Evolutionary conservation across 345 rosid genomes (phyloP).

Genomic region (Gossypium australe): DNA sequence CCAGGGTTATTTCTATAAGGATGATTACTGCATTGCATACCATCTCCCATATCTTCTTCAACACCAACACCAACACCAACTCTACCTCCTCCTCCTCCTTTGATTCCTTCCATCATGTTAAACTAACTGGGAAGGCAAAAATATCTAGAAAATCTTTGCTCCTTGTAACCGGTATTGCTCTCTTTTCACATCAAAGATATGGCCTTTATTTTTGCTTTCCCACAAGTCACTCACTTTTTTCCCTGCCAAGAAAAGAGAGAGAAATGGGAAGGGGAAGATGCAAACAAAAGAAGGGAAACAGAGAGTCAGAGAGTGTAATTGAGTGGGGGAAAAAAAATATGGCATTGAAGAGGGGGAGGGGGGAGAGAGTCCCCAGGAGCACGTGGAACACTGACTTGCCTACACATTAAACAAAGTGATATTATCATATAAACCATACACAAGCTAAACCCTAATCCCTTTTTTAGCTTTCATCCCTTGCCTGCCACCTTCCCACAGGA

Average conservation of each 20-base stretch:
- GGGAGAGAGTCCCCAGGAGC: slow-evolving; percentile 51
- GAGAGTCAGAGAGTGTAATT: slow-evolving; percentile 26
- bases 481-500: slow-evolving; percentile 2
- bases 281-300: slow-evolving; percentile 23
- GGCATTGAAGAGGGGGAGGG: slow-evolving; percentile 20
- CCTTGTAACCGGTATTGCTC: not conserved
- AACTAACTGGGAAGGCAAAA: not conserved
- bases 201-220: not conserved
- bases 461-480: not conserved
- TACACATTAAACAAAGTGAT: slow-evolving; percentile 7
- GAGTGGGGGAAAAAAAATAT: slow-evolving; percentile 19
- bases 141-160: not conserved
- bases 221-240: slow-evolving; percentile 15
- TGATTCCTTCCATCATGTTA: slow-evolving; percentile 26
- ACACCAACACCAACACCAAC: slow-evolving; percentile 36
- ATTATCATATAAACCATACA: slow-evolving; percentile 5
- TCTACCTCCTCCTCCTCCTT: slow-evolving; percentile 25
- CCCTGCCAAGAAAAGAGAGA: slow-evolving; percentile 23
- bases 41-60: slow-evolving; percentile 72
- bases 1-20: slow-evolving; percentile 78
- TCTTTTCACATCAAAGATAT: slow-evolving; percentile 19
- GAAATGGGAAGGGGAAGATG: not conserved
- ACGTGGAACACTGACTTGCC: slow-evolving; percentile 56
- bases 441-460: slow-evolving; percentile 19
- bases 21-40: slow-evolving; percentile 77